These are phyloP conservation scores for Rhododendron ferrugineum DNA, from an alignment of 148 eudicot genomes.

Conservation along the genomic window DNA sequence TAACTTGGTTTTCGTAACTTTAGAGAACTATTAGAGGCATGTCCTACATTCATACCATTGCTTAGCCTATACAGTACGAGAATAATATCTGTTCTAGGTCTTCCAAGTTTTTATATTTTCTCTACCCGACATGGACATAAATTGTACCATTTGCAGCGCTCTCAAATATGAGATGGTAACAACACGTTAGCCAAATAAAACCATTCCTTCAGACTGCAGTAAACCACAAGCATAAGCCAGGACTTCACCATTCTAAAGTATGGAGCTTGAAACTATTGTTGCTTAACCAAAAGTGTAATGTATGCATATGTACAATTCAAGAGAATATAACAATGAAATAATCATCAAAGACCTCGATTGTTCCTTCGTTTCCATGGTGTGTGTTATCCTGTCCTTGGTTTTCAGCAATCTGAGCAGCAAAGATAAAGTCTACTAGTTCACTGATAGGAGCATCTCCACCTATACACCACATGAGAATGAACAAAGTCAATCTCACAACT, in stretches of 20 bases:
- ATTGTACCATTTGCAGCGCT: background rate
- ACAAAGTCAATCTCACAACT: background rate
- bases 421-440: conserved; percentile 77
- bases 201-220: background rate
- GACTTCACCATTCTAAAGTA: background rate
- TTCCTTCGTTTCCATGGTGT: conserved; percentile 25
- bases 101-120: background rate
- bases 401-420: conserved; percentile 80
- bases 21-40: too few species aligned
- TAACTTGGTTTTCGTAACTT: too few species aligned
- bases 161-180: conserved; percentile 1
- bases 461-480: conserved; percentile 26
- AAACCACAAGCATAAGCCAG: background rate
- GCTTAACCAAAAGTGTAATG: background rate
- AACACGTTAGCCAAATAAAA: background rate
- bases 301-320: background rate
- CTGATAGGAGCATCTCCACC: conserved; percentile 64
- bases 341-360: conserved; percentile 41
- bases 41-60: background rate
- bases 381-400: conserved; percentile 29
- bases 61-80: background rate
- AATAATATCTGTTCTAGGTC: background rate
- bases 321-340: background rate
- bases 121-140: background rate
- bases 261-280: background rate